Base-by-base conservation (phyloP, 2,329 filamentous ascomycete genomes). In the Nannizzia gypsea region DNA sequence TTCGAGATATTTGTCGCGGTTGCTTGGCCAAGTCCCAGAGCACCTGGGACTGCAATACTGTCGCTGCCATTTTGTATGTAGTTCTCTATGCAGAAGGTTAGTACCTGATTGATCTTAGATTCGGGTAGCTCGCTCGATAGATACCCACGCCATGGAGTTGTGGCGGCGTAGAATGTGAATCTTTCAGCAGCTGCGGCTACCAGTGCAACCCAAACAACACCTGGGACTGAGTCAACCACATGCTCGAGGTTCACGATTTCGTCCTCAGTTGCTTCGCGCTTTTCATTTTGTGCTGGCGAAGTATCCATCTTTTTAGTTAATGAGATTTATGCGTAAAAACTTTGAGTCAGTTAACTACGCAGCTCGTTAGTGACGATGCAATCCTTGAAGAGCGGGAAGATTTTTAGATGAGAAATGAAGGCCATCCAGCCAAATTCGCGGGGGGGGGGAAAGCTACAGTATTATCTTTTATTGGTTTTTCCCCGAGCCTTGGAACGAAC, bases 1-100 rank as follows among this genome's bases (percentile, higher is more conserved):
- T 80, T 76, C 61, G 78, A 79, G 8, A 84, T 73, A 24, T 76
- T 78, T 2, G 81, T 81, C 3, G 81, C 81, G 22, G 77, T 77
- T 58, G 78, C 76, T 65, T 83, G 77, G 5, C 81, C 81, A 64
- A 81, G 70, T 2, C 79, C 80, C 9, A 85, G 71, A 46, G 80
- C 82, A 66, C 78, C 79, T 2, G 80, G 74, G 0, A 74, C 74
- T 3, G 72, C 63, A 8, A 64, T 64, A 6, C 26, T 46, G 15
- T 22, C 42, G n/a, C 31, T 46, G n/a, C 13, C n/a, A 57, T 62
- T 56, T 31, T 62, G 60, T n/a, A 62, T 52, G 40, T 62, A 62
- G 20, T 62, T 62, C 20, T 62, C 60, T 62, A 44, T n/a, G n/a
- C 28, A 24, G 31, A 40, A 24, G 17, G 36, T 58, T 24, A 50